Percentiles rank a stretch among this genome's conserved stretches.
Evolutionary conservation across 2,329 filamentous ascomycete genomes (phyloP).

Genomic region (Colletotrichum shisoi): DNA sequence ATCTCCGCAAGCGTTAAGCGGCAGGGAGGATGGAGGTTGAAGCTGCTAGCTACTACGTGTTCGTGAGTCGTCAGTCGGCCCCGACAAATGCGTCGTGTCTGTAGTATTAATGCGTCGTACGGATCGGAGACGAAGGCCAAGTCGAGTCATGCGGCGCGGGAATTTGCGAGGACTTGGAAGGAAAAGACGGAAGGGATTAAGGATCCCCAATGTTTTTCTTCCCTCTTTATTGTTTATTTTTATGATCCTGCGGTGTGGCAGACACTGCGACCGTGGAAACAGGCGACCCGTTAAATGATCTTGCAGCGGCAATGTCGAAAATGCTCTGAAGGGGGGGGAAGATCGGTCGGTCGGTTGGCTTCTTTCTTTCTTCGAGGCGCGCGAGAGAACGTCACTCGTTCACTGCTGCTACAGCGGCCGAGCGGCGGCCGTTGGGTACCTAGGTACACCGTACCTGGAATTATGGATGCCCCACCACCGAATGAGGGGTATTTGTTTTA

Average conservation of each 20-base stretch:
- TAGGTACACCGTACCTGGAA: conserved; percentile 22
- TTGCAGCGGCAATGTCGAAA: conserved; percentile 27
- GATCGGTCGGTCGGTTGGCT: conserved; percentile 1
- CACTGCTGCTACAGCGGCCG: conserved; percentile 24
- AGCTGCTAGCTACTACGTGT: neutral
- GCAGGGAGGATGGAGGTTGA: conserved; percentile 10
- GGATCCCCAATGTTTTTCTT: neutral
- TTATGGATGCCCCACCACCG: conserved; percentile 29
- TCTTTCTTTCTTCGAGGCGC: neutral
- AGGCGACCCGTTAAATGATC: conserved; percentile 31
- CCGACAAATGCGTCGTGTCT: conserved; percentile 8
- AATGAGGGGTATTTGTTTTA: conserved; percentile 36
- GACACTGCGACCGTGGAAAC: conserved; percentile 13
- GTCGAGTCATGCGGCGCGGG: conserved; percentile 8
- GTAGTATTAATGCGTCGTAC: neutral
- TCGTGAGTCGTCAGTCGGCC: conserved; percentile 1
- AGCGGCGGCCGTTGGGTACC: conserved; percentile 27
- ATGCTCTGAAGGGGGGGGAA: conserved; percentile 1
- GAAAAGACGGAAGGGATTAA: neutral
- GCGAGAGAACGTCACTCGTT: conserved; percentile 31
- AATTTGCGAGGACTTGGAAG: neutral
- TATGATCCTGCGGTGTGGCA: conserved; percentile 22
- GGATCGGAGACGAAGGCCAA: neutral
- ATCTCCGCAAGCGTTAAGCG: neutral
- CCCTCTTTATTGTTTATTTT: too few relatives aligned